These are phyloP conservation scores for Allium cepa DNA, from an alignment of 106 monocot species.

Conservation along the genomic window DNA sequence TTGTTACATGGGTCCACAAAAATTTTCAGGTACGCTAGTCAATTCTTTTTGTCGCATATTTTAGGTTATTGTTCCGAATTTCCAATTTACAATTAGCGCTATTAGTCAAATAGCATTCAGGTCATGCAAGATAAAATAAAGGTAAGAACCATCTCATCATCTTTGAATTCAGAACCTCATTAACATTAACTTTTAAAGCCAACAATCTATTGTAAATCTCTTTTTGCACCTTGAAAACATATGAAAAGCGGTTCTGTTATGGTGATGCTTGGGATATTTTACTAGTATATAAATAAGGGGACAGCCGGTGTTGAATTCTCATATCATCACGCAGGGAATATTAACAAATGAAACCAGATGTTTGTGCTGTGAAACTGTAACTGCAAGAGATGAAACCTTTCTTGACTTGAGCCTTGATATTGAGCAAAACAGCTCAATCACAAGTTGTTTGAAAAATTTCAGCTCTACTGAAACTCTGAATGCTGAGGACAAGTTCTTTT, in stretches of 20 bases:
- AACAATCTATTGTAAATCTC: too few species aligned
- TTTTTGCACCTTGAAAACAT: too few species aligned
- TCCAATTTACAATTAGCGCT: too few species aligned
- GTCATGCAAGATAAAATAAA: too few species aligned
- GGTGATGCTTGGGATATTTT: too few species aligned
- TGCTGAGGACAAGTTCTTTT: slow-evolving; percentile 49
- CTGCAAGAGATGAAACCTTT: slow-evolving; percentile 53
- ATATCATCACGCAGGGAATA: slow-evolving; percentile 22
- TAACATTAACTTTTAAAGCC: too few species aligned
- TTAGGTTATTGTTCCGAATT: too few species aligned
- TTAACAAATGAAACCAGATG: slow-evolving; percentile 48
- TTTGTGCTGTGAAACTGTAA: slow-evolving; percentile 42
- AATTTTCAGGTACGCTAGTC: slow-evolving; percentile 35
- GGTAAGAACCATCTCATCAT: too few species aligned
- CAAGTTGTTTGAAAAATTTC: slow-evolving; percentile 45
- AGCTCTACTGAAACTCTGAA: slow-evolving; percentile 47
- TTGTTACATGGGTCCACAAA: slow-evolving; percentile 44
- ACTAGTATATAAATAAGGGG: too few species aligned
- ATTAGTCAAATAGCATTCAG: too few species aligned
- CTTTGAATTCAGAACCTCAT: too few species aligned
- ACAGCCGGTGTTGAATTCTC: neutral
- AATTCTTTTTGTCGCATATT: neutral
- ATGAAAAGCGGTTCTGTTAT: too few species aligned
- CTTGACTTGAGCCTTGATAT: slow-evolving; percentile 44
- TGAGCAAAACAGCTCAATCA: slow-evolving; percentile 53